Evolutionary conservation across 2,329 filamentous ascomycete genomes (phyloP).

Genomic region (Coleophoma eucalyptorum): DNA sequence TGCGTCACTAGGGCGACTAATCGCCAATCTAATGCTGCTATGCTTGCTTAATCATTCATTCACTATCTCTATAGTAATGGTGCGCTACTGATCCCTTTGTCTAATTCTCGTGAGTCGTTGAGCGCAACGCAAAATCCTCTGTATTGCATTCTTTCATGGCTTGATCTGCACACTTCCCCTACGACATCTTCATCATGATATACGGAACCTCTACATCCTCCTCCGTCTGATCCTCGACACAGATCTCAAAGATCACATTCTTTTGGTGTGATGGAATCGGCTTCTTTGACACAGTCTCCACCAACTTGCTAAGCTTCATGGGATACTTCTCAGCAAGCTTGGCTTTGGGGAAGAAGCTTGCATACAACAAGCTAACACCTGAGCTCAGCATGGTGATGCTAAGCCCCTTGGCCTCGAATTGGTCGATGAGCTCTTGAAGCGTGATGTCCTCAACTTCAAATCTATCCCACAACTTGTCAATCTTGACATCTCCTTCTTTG

Average conservation of each 20-base stretch:
- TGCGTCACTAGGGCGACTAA: too few species aligned
- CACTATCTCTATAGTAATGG: neutral
- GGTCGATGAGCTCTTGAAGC: constrained; percentile 74
- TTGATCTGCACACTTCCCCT: neutral
- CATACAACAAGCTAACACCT: constrained; percentile 93
- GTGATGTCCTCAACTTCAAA: constrained; percentile 89
- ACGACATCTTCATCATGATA: constrained; percentile 71
- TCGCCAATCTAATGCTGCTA: too few species aligned
- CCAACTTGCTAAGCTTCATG: constrained; percentile 83
- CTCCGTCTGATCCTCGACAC: constrained; percentile 80
- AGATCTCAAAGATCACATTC: constrained; percentile 95
- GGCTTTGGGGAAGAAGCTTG: constrained; percentile 78
- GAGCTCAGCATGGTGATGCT: constrained; percentile 91
- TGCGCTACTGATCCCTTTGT: constrained; percentile 1
- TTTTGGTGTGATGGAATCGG: constrained; percentile 85
- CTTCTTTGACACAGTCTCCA: constrained; percentile 89
- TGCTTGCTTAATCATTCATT: neutral
- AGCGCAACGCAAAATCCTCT: too few species aligned
- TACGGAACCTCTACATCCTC: constrained; percentile 98
- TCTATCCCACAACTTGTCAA: constrained; percentile 98
- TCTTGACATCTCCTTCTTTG: constrained; percentile 70
- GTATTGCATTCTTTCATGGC: too few species aligned
- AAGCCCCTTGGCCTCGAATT: constrained; percentile 79
- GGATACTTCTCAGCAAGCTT: constrained; percentile 77
- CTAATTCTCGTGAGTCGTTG: constrained; percentile 10